Percentiles rank a stretch among this genome's conserved stretches.
These are phyloP conservation scores for Dalbergia oliveri DNA, from an alignment of 306 rosid species.

Conservation along the genomic window DNA sequence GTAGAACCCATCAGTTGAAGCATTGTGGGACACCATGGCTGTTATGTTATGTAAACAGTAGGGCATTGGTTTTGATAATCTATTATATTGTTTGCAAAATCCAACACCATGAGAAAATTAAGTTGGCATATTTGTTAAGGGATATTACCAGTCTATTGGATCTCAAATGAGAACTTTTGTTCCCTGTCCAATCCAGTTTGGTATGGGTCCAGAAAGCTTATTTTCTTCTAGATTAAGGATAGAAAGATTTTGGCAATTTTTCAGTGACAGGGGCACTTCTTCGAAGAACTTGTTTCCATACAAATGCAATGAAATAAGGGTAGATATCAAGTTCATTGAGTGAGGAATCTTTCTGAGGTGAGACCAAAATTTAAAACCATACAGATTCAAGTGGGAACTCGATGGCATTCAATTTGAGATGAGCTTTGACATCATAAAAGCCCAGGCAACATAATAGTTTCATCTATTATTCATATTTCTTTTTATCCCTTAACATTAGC, in stretches of 20 bases:
- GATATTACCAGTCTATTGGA: constrained; percentile 8
- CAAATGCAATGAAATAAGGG: neutral
- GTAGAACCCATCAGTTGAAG: neutral
- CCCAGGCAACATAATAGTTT: too few species aligned
- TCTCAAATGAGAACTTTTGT: neutral
- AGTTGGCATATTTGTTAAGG: neutral
- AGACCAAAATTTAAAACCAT: too few species aligned
- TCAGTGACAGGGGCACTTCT: neutral
- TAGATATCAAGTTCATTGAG: neutral
- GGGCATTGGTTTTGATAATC: constrained; percentile 4
- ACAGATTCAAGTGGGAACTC: constrained; percentile 42
- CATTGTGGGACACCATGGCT: neutral
- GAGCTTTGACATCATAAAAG: too few species aligned
- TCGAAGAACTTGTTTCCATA: neutral
- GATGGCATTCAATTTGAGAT: too few species aligned
- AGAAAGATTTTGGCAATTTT: neutral
- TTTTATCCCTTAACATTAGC: too few species aligned
- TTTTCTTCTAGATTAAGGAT: neutral
- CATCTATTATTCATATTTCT: neutral
- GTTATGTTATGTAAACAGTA: neutral
- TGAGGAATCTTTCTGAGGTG: constrained; percentile 14
- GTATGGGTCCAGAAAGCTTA: neutral
- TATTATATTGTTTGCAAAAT: neutral
- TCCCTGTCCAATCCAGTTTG: neutral
- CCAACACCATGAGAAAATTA: neutral